Evolutionary conservation across 202 grass and related monocot genomes (phyloP).

Genomic region (Panicum hallii): DNA sequence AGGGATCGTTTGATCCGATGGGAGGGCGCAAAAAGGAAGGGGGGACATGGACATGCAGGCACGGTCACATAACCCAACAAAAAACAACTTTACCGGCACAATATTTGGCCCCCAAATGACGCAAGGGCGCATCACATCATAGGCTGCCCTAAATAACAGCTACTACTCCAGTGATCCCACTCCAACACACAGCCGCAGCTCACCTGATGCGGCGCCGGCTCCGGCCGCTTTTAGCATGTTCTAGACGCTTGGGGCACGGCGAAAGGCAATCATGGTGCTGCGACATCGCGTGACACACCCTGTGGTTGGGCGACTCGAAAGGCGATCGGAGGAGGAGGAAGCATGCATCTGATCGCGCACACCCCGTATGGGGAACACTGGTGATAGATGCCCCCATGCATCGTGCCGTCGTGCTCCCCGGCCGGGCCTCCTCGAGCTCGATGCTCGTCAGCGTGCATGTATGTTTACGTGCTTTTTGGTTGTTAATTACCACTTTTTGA

Average conservation of each 20-base stretch:
- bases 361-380: conserved; percentile 35
- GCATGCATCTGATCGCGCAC: conserved; percentile 1
- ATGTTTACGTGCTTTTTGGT: neutral
- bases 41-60: conserved; percentile 7
- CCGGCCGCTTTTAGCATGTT: conserved; percentile 29
- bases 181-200: too few species aligned
- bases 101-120: conserved; percentile 35
- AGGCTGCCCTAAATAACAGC: neutral
- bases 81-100: conserved; percentile 51
- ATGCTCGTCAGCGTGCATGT: neutral
- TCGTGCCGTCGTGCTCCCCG: neutral
- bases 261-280: conserved; percentile 50
- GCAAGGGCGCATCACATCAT: conserved; percentile 40
- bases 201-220: conserved; percentile 26
- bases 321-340: neutral
- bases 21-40: neutral
- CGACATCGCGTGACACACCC: conserved; percentile 51
- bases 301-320: neutral
- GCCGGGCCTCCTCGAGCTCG: too few species aligned
- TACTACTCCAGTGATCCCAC: neutral
- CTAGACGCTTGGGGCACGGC: conserved; percentile 30
- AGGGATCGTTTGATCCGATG: neutral
- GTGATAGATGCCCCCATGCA: conserved; percentile 41
- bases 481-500: neutral
- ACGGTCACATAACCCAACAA: conserved; percentile 63